Base-by-base conservation (phyloP, 2,329 filamentous ascomycete genomes). In the Cercospora zeae-maydis region DNA sequence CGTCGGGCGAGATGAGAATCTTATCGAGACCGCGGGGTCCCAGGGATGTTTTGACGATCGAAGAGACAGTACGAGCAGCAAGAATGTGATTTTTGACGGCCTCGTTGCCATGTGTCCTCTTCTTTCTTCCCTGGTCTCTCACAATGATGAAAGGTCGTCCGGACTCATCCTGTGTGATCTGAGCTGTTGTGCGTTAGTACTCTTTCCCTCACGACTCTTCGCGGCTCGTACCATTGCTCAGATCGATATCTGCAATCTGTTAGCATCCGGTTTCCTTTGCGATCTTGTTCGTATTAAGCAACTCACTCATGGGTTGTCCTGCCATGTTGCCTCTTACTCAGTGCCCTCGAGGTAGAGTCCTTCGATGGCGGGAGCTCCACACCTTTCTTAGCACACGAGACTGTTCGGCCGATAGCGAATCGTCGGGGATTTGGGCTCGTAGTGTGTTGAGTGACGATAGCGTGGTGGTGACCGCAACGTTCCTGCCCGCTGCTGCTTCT, bases 21-120 rank as follows among this genome's bases (percentile, higher is more conserved):
- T 99, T 99, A 83, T 99, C 95, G 75, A 99, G 88, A 67, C 95
- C 95, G 71, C 95, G 90, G 59, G 95, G 95, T 56, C 95, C 95
- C 72, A 99, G 84, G 69, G 96, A 99, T 65, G 92, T 95, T 84
- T 96, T 97, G 80, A 99, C 92, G 72, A 99, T 95, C 80, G 92
- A 96, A 71, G 95, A 90, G 72, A 99, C 93, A 63, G 95, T 98
- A 76, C 93, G 88, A 60, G 96, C 96, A 65, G 95, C 93, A 73
- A 98, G 87, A 74, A 99, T 99, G 81, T 99, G 96, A 73, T 92
- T 92, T 81, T 99, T 99, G 78, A 99, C 92, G 58, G 95, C 95
- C 75, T 99, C 95, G 78, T 89, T 97, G 74, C 95, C 95, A 78
- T 95, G 93, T 75, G 95, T 91, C 78, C 95, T 88, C 86, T 92